Percentiles rank a stretch among this genome's conserved stretches.
Evolutionary conservation across 2,329 filamentous ascomycete species (phyloP).

Genomic region (Pseudogymnoascus sp.): DNA sequence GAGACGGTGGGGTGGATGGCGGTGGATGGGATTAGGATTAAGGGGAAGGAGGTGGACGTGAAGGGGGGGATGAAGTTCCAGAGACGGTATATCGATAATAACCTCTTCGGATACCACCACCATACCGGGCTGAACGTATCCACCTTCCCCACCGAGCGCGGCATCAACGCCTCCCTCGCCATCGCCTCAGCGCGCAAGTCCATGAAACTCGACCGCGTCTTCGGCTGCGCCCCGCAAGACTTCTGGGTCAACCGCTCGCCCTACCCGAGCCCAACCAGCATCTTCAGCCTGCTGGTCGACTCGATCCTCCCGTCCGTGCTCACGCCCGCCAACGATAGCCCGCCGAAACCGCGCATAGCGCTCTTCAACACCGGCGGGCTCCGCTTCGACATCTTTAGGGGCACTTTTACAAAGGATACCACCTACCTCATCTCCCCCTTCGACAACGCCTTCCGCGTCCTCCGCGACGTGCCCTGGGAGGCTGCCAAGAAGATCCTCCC

Average conservation of each 20-base stretch:
- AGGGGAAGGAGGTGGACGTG: conserved; percentile 24
- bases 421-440: conserved; percentile 86
- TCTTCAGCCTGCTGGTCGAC: conserved; percentile 64
- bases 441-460: conserved; percentile 64
- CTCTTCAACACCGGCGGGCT: conserved; percentile 86
- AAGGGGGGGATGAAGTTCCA: conserved; percentile 49
- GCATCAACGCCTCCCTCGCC: conserved; percentile 59
- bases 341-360: conserved; percentile 56
- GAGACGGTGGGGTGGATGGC: conserved; percentile 95
- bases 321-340: conserved; percentile 42
- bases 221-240: conserved; percentile 74
- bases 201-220: conserved; percentile 62
- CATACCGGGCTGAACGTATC: conserved; percentile 68
- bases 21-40: conserved; percentile 49
- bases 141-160: conserved; percentile 70
- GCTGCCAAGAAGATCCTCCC: conserved; percentile 61
- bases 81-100: conserved; percentile 88
- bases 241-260: conserved; percentile 74
- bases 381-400: conserved; percentile 92
- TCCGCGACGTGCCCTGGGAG: conserved; percentile 73
- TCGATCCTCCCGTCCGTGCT: conserved; percentile 47
- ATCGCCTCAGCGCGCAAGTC: conserved; percentile 63
- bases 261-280: conserved; percentile 64
- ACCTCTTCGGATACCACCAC: conserved; percentile 73
- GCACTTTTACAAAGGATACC: conserved; percentile 78